Conservation (phyloP, 2,329 filamentous ascomycete species). For the Nannizziopsis barbatae region DNA sequence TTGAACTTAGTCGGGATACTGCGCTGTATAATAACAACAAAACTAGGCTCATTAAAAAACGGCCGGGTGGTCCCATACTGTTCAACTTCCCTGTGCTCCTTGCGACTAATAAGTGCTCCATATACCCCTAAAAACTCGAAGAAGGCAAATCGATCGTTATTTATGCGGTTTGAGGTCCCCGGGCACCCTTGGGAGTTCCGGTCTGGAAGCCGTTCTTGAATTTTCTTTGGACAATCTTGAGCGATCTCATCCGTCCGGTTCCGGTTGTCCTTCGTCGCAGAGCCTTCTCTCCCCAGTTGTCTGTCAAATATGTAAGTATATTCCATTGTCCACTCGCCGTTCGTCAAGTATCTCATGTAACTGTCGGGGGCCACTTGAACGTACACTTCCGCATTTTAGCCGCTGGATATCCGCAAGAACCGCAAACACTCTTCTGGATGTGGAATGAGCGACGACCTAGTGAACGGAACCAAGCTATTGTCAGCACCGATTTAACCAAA, state of each 20-base stretch:
- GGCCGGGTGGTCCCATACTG: conserved; percentile 5
- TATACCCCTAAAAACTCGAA: conserved; percentile 26
- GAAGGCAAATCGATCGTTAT: conserved; percentile 13
- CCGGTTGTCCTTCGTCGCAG: conserved; percentile 99
- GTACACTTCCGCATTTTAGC: conserved; percentile 98
- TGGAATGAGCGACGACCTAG: conserved; percentile 91
- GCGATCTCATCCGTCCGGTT: conserved; percentile 88
- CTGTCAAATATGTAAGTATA: conserved; percentile 40
- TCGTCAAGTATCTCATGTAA: neutral
- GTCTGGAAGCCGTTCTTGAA: conserved; percentile 98
- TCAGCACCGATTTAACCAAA: conserved; percentile 1
- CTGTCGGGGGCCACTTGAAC: conserved; percentile 29
- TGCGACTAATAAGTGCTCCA: conserved; percentile 25
- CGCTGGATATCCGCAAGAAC: conserved; percentile 90
- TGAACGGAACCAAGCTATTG: conserved; percentile 10
- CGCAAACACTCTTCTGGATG: conserved; percentile 98
- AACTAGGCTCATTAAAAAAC: conserved; percentile 12
- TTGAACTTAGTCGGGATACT: conserved; percentile 5
- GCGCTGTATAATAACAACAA: conserved; percentile 9
- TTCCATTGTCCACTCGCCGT: neutral
- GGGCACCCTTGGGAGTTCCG: conserved; percentile 73
- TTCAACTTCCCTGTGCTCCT: conserved; percentile 9
- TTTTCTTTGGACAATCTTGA: conserved; percentile 82
- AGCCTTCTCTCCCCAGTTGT: conserved; percentile 99
- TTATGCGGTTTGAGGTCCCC: conserved; percentile 48